A percentile compares a stretch with the other conserved stretches of the same genome.
phyloP scores from a whole-genome alignment of 306 rosid genomes.

The Clitoria ternatea region DNA sequence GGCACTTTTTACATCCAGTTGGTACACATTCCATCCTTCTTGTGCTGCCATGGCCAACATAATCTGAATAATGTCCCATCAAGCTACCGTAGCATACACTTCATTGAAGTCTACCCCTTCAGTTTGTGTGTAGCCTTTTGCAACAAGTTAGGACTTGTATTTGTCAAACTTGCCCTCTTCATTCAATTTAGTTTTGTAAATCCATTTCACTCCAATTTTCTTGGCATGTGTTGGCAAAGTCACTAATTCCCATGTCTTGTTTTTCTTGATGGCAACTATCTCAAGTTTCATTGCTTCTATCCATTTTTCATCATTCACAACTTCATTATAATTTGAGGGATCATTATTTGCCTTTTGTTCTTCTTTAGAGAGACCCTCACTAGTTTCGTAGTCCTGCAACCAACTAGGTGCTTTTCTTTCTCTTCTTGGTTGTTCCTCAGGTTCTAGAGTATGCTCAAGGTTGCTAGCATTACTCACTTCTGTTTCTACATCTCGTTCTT shows the following conservation, averaged over 20 bases:
- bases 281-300: background rate
- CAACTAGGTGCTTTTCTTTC: background rate
- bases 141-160: background rate
- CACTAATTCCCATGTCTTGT: background rate
- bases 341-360: slow-evolving; percentile 5
- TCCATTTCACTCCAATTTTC: background rate
- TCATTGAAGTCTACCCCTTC: background rate
- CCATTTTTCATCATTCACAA: background rate
- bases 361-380: background rate
- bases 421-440: background rate
- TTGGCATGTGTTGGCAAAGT: background rate
- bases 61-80: background rate
- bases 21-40: background rate
- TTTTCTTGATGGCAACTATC: background rate
- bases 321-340: background rate
- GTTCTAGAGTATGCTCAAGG: background rate
- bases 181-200: background rate
- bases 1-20: background rate
- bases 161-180: background rate
- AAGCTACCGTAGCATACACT: background rate
- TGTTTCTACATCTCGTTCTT: background rate
- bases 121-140: background rate
- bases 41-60: background rate
- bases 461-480: background rate
- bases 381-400: background rate